Percentiles rank a stretch among this genome's conserved stretches.
phyloP scores from a whole-genome alignment of 2,329 filamentous ascomycete genomes.

The Ustulina deusta region DNA sequence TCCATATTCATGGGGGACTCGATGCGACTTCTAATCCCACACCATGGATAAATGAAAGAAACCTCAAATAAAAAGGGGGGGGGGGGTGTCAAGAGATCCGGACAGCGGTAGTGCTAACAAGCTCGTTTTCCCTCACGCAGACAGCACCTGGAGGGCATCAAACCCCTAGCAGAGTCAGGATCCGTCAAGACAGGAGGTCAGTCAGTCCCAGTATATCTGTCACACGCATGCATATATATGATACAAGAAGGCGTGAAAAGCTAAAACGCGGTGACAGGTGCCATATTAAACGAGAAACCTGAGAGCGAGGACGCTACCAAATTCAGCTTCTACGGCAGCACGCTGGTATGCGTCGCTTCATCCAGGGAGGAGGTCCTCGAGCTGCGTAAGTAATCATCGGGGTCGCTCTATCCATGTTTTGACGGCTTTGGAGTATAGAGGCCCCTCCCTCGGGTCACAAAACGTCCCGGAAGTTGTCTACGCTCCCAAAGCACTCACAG shows the following conservation, averaged over 20 bases:
- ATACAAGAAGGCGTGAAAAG: background rate
- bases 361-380: slow-evolving; percentile 77
- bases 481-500: background rate
- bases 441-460: background rate
- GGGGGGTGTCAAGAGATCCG: background rate
- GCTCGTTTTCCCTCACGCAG: slow-evolving; percentile 29
- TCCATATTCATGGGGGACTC: background rate
- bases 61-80: background rate
- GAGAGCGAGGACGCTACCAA: slow-evolving; percentile 68
- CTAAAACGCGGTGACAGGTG: slow-evolving; percentile 59
- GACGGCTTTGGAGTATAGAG: background rate
- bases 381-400: slow-evolving; percentile 46
- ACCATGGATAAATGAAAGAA: background rate
- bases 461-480: background rate
- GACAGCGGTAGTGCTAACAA: slow-evolving; percentile 6
- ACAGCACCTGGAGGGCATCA: slow-evolving; percentile 69
- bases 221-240: background rate
- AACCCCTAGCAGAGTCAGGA: slow-evolving; percentile 65
- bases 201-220: slow-evolving; percentile 37
- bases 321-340: slow-evolving; percentile 78
- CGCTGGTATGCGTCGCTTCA: slow-evolving; percentile 74
- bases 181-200: slow-evolving; percentile 73
- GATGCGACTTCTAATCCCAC: background rate
- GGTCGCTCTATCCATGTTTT: background rate
- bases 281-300: slow-evolving; percentile 74